These are phyloP conservation scores for Bothriochloa decipiens DNA, from an alignment of 176 grass and related monocot species.

Conservation along the genomic window DNA sequence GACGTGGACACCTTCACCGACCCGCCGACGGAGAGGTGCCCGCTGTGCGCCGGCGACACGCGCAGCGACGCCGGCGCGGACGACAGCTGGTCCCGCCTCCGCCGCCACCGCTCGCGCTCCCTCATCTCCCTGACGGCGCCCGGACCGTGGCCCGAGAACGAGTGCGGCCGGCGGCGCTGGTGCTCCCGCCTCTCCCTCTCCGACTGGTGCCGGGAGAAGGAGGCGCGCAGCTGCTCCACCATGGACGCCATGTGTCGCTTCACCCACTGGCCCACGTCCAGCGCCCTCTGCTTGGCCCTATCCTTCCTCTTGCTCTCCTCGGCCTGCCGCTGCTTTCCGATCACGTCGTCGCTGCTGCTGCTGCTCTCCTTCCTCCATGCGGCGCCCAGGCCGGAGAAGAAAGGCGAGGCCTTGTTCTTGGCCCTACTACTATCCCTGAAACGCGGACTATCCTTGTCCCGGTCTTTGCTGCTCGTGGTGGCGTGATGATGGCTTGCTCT, in stretches of 20 bases:
- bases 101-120: slow-evolving; percentile 40
- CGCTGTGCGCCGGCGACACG: slow-evolving; percentile 79
- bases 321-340: background rate
- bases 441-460: background rate
- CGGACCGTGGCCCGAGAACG: slow-evolving; percentile 58
- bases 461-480: slow-evolving; percentile 34
- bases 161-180: slow-evolving; percentile 62
- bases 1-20: slow-evolving; percentile 73
- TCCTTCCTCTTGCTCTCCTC: slow-evolving; percentile 58
- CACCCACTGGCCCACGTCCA: slow-evolving; percentile 65
- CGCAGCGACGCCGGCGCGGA: slow-evolving; percentile 89
- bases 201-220: slow-evolving; percentile 38
- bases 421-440: background rate
- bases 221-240: slow-evolving; percentile 67
- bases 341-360: background rate
- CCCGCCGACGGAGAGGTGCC: slow-evolving; percentile 69
- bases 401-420: slow-evolving; percentile 52
- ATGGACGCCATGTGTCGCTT: slow-evolving; percentile 71
- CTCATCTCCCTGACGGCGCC: slow-evolving; percentile 15
- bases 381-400: slow-evolving; percentile 54
- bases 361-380: slow-evolving; percentile 46
- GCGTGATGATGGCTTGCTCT: slow-evolving; percentile 27
- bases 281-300: slow-evolving; percentile 40
- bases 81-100: slow-evolving; percentile 43
- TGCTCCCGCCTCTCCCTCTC: slow-evolving; percentile 54